A percentile compares a stretch with the other conserved stretches of the same genome.
Evolutionary conservation across 176 grass and related monocot genomes (phyloP).

Genomic region (Puya raimondii): DNA sequence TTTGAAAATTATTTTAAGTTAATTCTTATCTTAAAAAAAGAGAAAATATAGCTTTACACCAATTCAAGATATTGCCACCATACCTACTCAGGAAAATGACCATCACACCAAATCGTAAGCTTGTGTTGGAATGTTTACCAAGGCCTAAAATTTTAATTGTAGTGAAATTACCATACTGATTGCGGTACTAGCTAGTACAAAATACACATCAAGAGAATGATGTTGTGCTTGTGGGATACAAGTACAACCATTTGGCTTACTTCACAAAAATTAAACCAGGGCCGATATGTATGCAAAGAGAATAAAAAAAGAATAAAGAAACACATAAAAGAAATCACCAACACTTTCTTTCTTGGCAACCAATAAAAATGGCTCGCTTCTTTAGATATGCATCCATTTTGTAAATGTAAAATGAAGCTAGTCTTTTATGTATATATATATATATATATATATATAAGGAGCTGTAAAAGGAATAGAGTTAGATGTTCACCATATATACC

Average conservation of each 20-base stretch:
- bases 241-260: conserved; percentile 28
- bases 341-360: conserved; percentile 19
- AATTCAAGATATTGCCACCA: not conserved
- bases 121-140: not conserved
- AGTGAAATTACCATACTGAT: not conserved
- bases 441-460: no score
- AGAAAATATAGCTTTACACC: not conserved
- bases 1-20: no score
- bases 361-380: not conserved
- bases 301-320: no score
- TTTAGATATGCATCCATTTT: not conserved
- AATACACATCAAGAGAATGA: conserved; percentile 19
- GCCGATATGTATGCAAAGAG: no score
- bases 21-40: no score
- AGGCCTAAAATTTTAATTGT: not conserved
- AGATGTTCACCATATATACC: not conserved
- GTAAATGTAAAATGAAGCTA: conserved; percentile 15
- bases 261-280: no score
- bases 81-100: not conserved
- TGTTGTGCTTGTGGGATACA: conserved; percentile 36
- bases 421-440: not conserved
- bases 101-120: not conserved
- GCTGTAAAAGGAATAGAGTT: no score
- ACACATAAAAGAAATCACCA: conserved; percentile 8
- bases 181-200: not conserved